Conservation (phyloP, 2,329 filamentous ascomycete species). For the Didymella pomorum region DNA sequence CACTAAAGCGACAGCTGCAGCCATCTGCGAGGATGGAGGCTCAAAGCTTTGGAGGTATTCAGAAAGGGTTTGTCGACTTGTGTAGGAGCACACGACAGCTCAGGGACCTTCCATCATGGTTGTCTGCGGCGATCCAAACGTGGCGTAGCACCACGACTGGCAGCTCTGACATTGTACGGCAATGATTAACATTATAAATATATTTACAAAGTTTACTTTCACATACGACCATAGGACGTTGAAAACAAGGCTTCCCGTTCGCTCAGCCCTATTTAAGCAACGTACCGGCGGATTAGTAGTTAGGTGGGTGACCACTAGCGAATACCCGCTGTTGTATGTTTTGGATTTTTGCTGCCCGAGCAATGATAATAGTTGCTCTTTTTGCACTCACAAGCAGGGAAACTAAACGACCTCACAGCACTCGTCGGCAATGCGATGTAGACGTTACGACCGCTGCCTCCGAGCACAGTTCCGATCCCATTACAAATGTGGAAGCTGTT, state of each 20-base stretch:
- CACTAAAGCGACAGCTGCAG: too few relatives aligned
- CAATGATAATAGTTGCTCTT: background rate
- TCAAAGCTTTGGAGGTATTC: too few relatives aligned
- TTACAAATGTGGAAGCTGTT: slow-evolving; percentile 6
- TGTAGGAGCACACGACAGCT: too few relatives aligned
- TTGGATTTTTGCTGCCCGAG: background rate
- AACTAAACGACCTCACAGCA: background rate
- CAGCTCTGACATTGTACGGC: too few relatives aligned
- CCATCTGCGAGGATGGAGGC: too few relatives aligned
- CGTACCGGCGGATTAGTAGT: background rate
- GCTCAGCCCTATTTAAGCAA: background rate
- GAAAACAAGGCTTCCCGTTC: background rate
- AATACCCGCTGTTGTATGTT: background rate
- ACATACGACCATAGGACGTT: background rate
- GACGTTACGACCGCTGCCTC: background rate
- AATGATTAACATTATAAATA: background rate
- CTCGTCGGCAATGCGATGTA: background rate
- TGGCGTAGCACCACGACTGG: too few relatives aligned
- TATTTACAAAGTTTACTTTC: background rate
- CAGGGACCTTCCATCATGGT: too few relatives aligned
- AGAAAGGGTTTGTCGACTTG: too few relatives aligned
- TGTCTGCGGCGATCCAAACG: too few relatives aligned
- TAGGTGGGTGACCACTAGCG: background rate
- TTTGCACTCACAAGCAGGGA: too few relatives aligned
- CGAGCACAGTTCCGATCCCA: background rate